Percentiles rank a stretch among this genome's conserved stretches.
These are phyloP conservation scores for Hyaloscypha bicolor DNA, from an alignment of 495 filamentous ascomycete species.

Conservation along the genomic window DNA sequence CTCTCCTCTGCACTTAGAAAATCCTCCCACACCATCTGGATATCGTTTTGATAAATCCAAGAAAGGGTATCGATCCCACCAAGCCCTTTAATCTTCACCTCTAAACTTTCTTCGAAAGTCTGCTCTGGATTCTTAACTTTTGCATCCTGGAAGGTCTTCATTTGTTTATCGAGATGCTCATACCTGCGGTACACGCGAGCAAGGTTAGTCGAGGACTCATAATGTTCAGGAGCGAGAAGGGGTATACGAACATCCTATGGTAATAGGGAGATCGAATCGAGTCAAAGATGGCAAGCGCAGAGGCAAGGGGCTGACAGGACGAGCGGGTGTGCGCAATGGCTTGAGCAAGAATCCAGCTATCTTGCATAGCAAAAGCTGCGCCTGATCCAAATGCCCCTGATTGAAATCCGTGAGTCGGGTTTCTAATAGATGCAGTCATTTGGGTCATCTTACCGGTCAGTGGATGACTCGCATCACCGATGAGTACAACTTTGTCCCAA, in stretches of 20 bases:
- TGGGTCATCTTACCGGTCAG: constrained; percentile 50
- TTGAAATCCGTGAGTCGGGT: neutral
- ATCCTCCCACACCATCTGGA: constrained; percentile 44
- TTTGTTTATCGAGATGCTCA: constrained; percentile 36
- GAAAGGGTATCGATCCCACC: constrained; percentile 40
- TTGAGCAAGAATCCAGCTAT: constrained; percentile 50
- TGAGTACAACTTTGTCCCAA: constrained; percentile 49
- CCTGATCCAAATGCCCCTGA: constrained; percentile 43
- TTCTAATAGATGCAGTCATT: neutral
- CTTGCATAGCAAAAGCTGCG: constrained; percentile 53
- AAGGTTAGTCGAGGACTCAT: neutral
- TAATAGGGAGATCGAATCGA: constrained; percentile 49
- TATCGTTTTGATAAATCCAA: constrained; percentile 51
- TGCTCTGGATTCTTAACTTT: constrained; percentile 29
- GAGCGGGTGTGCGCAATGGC: constrained; percentile 37
- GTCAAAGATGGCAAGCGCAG: constrained; percentile 46
- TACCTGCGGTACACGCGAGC: constrained; percentile 34
- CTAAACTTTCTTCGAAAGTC: constrained; percentile 39
- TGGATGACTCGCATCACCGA: constrained; percentile 53
- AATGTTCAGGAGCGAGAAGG: neutral
- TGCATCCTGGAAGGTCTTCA: constrained; percentile 30
- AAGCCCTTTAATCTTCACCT: constrained; percentile 16
- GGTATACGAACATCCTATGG: constrained; percentile 22
- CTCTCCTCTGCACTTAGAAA: constrained; percentile 10
- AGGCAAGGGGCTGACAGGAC: constrained; percentile 27